Percentiles rank a stretch among this genome's conserved stretches.
Evolutionary conservation across 2,329 filamentous ascomycete genomes (phyloP).

Genomic region (Talaromyces sp.): DNA sequence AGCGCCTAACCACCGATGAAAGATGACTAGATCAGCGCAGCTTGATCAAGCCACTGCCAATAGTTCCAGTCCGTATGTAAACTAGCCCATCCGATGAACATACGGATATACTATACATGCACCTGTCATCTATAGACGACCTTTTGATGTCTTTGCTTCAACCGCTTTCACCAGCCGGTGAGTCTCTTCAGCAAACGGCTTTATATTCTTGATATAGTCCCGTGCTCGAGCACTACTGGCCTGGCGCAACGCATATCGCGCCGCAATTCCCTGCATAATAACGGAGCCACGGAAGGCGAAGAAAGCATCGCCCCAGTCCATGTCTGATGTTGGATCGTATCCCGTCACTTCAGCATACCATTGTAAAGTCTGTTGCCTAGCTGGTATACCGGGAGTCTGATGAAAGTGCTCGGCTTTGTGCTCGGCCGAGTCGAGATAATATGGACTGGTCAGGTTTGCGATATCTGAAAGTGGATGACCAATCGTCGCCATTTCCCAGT

Average conservation of each 20-base stretch:
- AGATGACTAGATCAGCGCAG: background rate
- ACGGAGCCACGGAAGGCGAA: conserved; percentile 57
- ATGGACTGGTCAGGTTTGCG: conserved; percentile 64
- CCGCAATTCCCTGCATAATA: conserved; percentile 87
- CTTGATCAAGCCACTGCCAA: background rate
- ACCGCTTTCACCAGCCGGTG: conserved; percentile 67
- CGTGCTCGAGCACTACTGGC: conserved; percentile 82
- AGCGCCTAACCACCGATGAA: background rate
- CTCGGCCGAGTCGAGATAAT: conserved; percentile 34
- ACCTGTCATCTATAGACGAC: conserved; percentile 16
- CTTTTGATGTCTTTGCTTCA: conserved; percentile 34
- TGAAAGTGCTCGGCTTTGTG: conserved; percentile 53
- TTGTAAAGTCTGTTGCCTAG: conserved; percentile 54
- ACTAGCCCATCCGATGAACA: background rate
- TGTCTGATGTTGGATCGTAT: conserved; percentile 62
- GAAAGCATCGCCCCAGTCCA: conserved; percentile 65
- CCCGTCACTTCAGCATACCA: conserved; percentile 69
- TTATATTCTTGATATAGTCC: conserved; percentile 66
- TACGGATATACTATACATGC: background rate
- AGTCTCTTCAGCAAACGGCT: conserved; percentile 70
- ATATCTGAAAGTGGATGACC: conserved; percentile 94
- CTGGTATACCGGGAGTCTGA: conserved; percentile 65
- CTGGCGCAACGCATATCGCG: conserved; percentile 77
- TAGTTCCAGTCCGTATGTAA: background rate
- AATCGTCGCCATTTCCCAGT: conserved; percentile 98